Conservation (phyloP, 2,329 filamentous ascomycete species). For the Colletotrichum godetiae region DNA sequence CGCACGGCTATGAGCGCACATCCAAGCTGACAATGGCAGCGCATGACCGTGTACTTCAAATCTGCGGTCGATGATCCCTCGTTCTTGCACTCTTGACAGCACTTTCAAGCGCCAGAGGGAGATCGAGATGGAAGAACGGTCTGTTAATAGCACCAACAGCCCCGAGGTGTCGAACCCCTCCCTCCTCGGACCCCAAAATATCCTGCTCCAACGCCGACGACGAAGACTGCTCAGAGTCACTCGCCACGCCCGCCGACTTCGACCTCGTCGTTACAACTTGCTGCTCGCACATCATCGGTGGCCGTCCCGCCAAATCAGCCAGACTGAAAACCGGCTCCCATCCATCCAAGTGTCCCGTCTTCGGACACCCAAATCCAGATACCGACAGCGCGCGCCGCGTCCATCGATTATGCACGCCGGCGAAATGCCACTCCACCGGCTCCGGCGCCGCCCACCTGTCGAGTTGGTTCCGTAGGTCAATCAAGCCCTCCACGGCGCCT, state of each 20-base stretch:
- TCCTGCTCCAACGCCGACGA: conserved; percentile 9
- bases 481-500: conserved; percentile 66
- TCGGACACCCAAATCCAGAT: conserved; percentile 64
- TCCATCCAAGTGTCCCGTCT: not conserved
- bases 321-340: conserved; percentile 38
- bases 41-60: not conserved
- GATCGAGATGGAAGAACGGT: conserved; percentile 61
- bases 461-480: conserved; percentile 66
- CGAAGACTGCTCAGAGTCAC: not conserved
- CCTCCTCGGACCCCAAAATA: not conserved
- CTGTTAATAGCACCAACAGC: conserved; percentile 54
- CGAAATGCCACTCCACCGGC: conserved; percentile 64
- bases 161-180: not conserved
- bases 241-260: not conserved
- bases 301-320: conserved; percentile 34
- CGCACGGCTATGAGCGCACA: not conserved
- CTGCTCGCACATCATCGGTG: not conserved
- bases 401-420: conserved; percentile 66
- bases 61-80: not conserved
- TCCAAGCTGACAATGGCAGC: not conserved
- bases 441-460: conserved; percentile 62
- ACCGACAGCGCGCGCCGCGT: conserved; percentile 65
- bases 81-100: conserved; percentile 39
- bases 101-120: conserved; percentile 54
- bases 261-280: fast-evolving